phyloP scores from a whole-genome alignment of 352 stramenopile genomes.

The Phytophthora sp. region DNA sequence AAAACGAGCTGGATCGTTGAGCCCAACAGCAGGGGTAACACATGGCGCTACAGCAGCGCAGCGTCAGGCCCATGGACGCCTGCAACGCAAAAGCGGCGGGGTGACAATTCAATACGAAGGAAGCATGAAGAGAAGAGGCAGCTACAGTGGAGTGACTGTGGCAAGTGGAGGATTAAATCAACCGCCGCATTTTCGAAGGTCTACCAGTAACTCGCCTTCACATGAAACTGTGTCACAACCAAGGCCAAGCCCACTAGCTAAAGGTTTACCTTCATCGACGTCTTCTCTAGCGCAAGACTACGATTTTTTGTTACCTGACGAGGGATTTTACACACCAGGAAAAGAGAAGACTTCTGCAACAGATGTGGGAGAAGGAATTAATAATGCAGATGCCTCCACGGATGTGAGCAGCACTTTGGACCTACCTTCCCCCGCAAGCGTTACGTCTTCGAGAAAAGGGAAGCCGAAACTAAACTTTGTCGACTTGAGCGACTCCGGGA shows the following conservation, averaged over 20 bases:
- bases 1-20: constrained; percentile 29
- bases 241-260: constrained; percentile 8
- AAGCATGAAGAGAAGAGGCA: constrained; percentile 26
- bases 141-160: constrained; percentile 21
- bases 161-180: constrained; percentile 4
- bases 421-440: constrained; percentile 19
- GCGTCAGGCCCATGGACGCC: constrained; percentile 30
- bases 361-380: background rate
- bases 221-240: constrained; percentile 15
- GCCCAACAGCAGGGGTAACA: constrained; percentile 20
- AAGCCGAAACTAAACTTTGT: constrained; percentile 35
- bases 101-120: constrained; percentile 11
- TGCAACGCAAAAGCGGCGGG: constrained; percentile 31
- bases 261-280: constrained; percentile 13
- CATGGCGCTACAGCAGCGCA: constrained; percentile 34
- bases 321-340: constrained; percentile 22
- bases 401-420: constrained; percentile 3
- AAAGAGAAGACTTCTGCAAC: constrained; percentile 11
- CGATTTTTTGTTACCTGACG: constrained; percentile 27
- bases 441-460: constrained; percentile 22
- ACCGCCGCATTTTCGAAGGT: constrained; percentile 9
- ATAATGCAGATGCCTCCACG: background rate
- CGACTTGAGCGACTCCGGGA: constrained; percentile 33
- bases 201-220: constrained; percentile 13
- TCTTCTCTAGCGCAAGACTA: constrained; percentile 37